A percentile compares a stretch with the other conserved stretches of the same genome.
phyloP scores from a whole-genome alignment of 495 filamentous ascomycete genomes.

The Talaromyces thailandensis region DNA sequence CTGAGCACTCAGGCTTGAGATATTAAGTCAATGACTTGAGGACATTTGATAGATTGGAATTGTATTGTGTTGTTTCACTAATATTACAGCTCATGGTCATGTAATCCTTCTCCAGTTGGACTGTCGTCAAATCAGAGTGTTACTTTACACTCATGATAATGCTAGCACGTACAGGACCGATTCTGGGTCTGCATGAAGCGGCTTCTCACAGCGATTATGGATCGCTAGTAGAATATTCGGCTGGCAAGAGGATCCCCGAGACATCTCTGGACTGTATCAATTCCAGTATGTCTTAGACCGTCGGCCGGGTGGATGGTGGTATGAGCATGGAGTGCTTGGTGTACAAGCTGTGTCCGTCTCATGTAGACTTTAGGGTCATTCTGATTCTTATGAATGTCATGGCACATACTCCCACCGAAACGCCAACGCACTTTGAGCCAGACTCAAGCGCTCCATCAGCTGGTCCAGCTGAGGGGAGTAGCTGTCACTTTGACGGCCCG shows the following conservation, averaged over 20 bases:
- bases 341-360: background rate
- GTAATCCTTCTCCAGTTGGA: background rate
- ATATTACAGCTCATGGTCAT: background rate
- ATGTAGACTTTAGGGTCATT: background rate
- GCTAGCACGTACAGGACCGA: background rate
- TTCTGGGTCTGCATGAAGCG: background rate
- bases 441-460: constrained; percentile 21
- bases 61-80: background rate
- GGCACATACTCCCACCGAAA: background rate
- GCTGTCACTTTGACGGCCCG: background rate
- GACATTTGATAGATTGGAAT: background rate
- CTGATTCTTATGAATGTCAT: background rate
- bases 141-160: background rate
- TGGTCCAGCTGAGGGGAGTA: constrained; percentile 11
- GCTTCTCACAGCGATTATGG: background rate
- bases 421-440: background rate
- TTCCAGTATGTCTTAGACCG: background rate
- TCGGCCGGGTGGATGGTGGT: background rate
- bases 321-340: background rate
- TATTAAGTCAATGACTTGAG: background rate
- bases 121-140: background rate
- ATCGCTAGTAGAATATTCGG: background rate
- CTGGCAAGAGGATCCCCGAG: background rate
- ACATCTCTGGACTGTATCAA: background rate
- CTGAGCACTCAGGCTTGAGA: background rate